phyloP scores from a whole-genome alignment of 495 filamentous ascomycete genomes.

The Xylaria cubensis region DNA sequence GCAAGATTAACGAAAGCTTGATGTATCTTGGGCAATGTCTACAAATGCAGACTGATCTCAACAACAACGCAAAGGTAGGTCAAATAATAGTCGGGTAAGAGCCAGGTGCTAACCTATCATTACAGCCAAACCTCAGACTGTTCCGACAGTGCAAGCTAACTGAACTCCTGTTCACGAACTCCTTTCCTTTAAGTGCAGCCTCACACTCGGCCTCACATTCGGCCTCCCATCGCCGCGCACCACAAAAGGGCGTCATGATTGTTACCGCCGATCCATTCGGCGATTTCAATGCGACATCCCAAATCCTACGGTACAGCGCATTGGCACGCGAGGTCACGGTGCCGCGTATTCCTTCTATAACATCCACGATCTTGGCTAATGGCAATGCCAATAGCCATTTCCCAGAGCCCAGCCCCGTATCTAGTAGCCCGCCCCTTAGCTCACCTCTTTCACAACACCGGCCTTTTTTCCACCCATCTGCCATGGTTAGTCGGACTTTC shows the following conservation, averaged over 20 bases:
- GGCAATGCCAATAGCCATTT: slow-evolving; percentile 54
- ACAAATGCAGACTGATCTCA: slow-evolving; percentile 88
- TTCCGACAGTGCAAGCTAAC: slow-evolving; percentile 97
- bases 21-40: slow-evolving; percentile 99
- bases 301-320: slow-evolving; percentile 94
- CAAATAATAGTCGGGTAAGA: background rate
- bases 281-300: slow-evolving; percentile 95
- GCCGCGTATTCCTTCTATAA: slow-evolving; percentile 81
- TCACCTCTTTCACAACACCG: slow-evolving; percentile 43
- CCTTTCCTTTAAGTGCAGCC: slow-evolving; percentile 73
- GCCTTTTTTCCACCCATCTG: slow-evolving; percentile 50
- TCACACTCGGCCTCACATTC: slow-evolving; percentile 48
- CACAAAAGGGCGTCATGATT: slow-evolving; percentile 93
- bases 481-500: slow-evolving; percentile 43
- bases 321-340: slow-evolving; percentile 93
- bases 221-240: slow-evolving; percentile 53
- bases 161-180: slow-evolving; percentile 94
- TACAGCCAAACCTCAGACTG: slow-evolving; percentile 77
- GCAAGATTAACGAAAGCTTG: slow-evolving; percentile 95
- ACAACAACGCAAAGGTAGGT: slow-evolving; percentile 74
- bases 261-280: slow-evolving; percentile 94
- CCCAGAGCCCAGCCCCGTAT: slow-evolving; percentile 41
- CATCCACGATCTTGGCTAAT: slow-evolving; percentile 52
- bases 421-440: slow-evolving; percentile 44
- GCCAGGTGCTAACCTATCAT: slow-evolving; percentile 31